Conservation (phyloP, 2,329 filamentous ascomycete species). For the Triangularia verruculosa region DNA sequence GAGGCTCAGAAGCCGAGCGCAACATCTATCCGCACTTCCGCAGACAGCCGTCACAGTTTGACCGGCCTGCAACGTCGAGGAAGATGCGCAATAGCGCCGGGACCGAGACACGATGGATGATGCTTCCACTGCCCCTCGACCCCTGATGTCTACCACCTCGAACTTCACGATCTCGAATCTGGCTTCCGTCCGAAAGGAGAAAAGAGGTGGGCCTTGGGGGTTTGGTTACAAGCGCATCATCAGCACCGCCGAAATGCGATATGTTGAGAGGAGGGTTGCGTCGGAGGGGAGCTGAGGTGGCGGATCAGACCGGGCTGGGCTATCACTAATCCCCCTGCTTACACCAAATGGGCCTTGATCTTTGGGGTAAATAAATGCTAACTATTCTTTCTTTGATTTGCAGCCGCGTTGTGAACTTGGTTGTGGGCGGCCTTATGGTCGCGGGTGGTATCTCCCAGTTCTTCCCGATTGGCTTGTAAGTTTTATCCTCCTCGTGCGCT, state of each 20-base stretch:
- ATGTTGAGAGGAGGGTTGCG: background rate
- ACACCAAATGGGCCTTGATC: too few relatives aligned
- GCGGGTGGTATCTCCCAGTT: slow-evolving; percentile 77
- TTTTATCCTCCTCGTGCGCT: slow-evolving; percentile 22
- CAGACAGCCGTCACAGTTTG: too few relatives aligned
- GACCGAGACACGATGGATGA: too few relatives aligned
- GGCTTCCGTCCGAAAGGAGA: background rate
- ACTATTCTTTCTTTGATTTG: slow-evolving; percentile 31
- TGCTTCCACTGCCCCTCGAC: background rate
- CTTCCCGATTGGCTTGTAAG: slow-evolving; percentile 60
- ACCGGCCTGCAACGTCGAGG: too few relatives aligned
- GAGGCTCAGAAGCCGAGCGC: too few relatives aligned
- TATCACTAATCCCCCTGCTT: too few relatives aligned
- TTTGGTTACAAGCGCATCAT: background rate
- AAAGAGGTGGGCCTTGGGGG: background rate
- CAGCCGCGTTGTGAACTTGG: slow-evolving; percentile 93
- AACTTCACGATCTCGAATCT: too few relatives aligned
- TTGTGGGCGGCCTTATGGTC: slow-evolving; percentile 80
- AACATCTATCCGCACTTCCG: too few relatives aligned
- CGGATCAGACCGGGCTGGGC: background rate
- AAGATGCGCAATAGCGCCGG: too few relatives aligned
- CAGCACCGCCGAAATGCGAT: background rate
- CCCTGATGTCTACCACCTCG: too few relatives aligned
- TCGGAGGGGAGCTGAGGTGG: background rate
- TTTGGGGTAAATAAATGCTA: slow-evolving; percentile 29